These are phyloP conservation scores for Plasmodium blacklocki DNA, from an alignment of 169 alveolate genomes.

Conservation along the genomic window DNA sequence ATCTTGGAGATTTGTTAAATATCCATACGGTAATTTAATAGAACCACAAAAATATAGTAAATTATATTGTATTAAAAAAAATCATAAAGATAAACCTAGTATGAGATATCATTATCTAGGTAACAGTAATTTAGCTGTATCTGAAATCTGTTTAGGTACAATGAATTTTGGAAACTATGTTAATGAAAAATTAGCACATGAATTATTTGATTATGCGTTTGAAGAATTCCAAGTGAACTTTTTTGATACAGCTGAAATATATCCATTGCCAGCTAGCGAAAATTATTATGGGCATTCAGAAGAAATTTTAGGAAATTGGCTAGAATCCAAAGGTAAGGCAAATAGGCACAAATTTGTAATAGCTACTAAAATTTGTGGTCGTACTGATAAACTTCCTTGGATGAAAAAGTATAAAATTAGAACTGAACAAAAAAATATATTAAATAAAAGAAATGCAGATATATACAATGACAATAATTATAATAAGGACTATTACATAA, in stretches of 20 bases:
- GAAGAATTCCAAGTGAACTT: constrained; percentile 86
- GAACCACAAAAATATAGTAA: constrained; percentile 73
- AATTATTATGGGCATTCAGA: constrained; percentile 84
- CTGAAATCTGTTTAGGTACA: constrained; percentile 91
- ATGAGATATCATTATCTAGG: constrained; percentile 82
- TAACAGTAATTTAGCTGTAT: constrained; percentile 81
- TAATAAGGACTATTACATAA: neutral
- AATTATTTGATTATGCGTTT: constrained; percentile 86
- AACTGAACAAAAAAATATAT: neutral
- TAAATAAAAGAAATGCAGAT: neutral
- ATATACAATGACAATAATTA: too few relatives aligned
- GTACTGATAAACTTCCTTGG: constrained; percentile 80
- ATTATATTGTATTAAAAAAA: constrained; percentile 67
- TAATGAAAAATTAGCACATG: constrained; percentile 80
- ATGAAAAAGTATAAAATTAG: constrained; percentile 37
- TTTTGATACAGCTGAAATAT: constrained; percentile 90
- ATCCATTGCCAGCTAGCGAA: constrained; percentile 88
- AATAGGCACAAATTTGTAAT: constrained; percentile 80
- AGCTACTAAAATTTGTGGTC: constrained; percentile 87
- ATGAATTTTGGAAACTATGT: constrained; percentile 89
- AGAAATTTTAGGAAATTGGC: constrained; percentile 81
- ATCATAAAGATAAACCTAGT: constrained; percentile 69
- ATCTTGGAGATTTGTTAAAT: constrained; percentile 67
- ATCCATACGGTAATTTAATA: constrained; percentile 78
- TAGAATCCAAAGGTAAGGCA: constrained; percentile 76